Base-by-base conservation (phyloP, 208 protist genomes). In the Trypanosoma theileri region DNA sequence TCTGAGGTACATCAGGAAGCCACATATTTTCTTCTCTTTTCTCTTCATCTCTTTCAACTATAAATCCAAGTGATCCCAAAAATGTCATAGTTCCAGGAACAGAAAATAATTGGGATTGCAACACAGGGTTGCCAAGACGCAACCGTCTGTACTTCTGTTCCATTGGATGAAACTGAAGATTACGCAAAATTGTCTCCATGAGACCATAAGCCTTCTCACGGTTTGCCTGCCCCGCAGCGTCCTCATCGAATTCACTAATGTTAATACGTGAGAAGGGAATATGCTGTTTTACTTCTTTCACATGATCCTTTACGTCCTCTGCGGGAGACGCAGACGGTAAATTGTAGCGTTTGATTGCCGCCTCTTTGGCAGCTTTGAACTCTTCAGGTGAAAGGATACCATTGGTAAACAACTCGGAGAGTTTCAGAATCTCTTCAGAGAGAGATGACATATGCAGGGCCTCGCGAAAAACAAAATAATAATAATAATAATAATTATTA, bases 301-400 rank as follows among this genome's bases (percentile, higher is more conserved):
- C n/a, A n/a, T n/a, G n/a, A n/a, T 64, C 31, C n/a, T 57, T 10
- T 44, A 26, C 22, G 4, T 45, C 28, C 14, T 61, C 40, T 31
- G 53, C 16, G 8, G 14, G 35, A 55, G n/a, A 50, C 10, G 28
- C n/a, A 16, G 12, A 46, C 0, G 4, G 62, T 4, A 41, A 42
- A 26, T 22, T 68, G 56, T 73, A 78, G 42, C 40, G 70, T 19
- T 60, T 54, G 14, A 85, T 77, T 12, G 76, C 66, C 7, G 66
- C 71, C 41, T 80, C 75, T 65, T 91, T 94, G 13, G 85, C 83
- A 11, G 59, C 24, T 28, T 80, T 79, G 59, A 89, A 91, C 71
- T 91, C 84, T n/a, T 80, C 79, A 50, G 76, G 73, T 0, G 84
- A 82, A 22, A 90, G 66, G 7, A 75, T 72, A 35, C 84, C 87